phyloP scores from a whole-genome alignment of 2,329 filamentous ascomycete species.

The Ophiostoma novo-ulmi region DNA sequence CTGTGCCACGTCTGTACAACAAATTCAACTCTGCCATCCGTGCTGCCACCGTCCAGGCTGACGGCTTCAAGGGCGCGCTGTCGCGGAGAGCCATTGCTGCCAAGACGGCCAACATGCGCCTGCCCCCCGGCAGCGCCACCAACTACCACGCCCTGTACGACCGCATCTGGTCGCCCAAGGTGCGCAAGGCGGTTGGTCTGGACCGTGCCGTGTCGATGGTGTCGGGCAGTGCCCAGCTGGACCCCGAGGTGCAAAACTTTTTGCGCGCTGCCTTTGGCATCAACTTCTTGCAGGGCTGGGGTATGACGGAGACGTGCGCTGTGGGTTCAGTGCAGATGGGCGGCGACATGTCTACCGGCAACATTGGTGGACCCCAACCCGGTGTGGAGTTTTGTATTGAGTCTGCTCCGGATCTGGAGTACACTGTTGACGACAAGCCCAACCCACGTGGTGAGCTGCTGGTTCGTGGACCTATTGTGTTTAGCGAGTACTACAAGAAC shows the following conservation, averaged over 20 bases:
- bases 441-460: constrained; percentile 86
- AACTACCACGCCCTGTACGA: constrained; percentile 76
- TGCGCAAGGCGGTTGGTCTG: constrained; percentile 75
- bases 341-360: constrained; percentile 70
- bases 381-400: constrained; percentile 70
- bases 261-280: constrained; percentile 76
- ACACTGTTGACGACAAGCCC: constrained; percentile 80
- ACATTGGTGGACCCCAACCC: constrained; percentile 69
- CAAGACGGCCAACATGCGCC: constrained; percentile 74
- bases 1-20: constrained; percentile 88
- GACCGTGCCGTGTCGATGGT: constrained; percentile 69
- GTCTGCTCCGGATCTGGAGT: constrained; percentile 92
- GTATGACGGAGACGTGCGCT: constrained; percentile 89
- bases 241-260: constrained; percentile 83
- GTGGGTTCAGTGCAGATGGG: constrained; percentile 63
- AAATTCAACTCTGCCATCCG: constrained; percentile 81
- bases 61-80: constrained; percentile 74
- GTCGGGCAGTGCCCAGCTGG: constrained; percentile 84
- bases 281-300: constrained; percentile 81
- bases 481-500: constrained; percentile 87
- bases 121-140: constrained; percentile 65
- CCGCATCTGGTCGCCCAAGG: constrained; percentile 86
- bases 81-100: constrained; percentile 73
- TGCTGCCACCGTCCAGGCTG: constrained; percentile 68
- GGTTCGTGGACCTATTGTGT: constrained; percentile 72